A percentile compares a stretch with the other conserved stretches of the same genome.
Conservation (phyloP, 495 filamentous ascomycete genomes). For the Rostrohypoxylon terebratum region DNA sequence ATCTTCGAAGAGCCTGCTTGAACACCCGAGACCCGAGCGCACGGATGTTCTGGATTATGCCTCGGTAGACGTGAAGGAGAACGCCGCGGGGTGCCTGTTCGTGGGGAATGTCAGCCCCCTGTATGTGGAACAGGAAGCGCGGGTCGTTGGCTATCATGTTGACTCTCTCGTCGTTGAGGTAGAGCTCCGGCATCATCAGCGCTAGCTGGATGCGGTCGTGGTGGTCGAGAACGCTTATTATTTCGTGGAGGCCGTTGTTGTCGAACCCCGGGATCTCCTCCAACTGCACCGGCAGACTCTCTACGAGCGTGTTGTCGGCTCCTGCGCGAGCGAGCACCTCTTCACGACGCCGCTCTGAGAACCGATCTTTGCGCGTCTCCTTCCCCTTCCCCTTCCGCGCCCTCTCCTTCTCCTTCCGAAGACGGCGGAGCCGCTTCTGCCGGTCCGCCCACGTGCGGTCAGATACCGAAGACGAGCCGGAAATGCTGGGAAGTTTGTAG, state of each 20-base stretch:
- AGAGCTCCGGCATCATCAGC: not conserved
- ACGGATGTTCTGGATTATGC: not conserved
- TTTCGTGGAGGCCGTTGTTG: not conserved
- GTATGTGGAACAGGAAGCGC: not conserved
- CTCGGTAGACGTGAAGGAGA: not conserved
- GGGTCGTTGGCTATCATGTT: not conserved
- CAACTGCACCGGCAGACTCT: not conserved
- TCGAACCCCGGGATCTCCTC: not conserved
- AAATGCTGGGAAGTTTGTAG: no score
- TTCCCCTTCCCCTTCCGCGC: no score
- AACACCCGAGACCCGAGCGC: not conserved
- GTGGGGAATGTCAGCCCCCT: no score
- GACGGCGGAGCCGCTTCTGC: no score
- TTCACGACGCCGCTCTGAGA: no score
- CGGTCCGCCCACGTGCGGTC: no score
- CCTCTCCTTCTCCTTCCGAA: no score
- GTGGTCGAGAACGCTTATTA: not conserved
- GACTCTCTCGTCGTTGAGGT: not conserved
- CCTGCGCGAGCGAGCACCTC: no score
- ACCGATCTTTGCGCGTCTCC: no score
- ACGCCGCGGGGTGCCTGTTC: no score
- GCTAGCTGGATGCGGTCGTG: not conserved
- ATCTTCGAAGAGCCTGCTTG: not conserved
- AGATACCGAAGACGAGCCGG: no score
- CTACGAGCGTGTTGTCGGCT: no score